Percentiles rank a stretch among this genome's conserved stretches.
These are phyloP conservation scores for Leccinum imitatum DNA, from an alignment of 768 basidiomycete genomes.

Conservation along the genomic window DNA sequence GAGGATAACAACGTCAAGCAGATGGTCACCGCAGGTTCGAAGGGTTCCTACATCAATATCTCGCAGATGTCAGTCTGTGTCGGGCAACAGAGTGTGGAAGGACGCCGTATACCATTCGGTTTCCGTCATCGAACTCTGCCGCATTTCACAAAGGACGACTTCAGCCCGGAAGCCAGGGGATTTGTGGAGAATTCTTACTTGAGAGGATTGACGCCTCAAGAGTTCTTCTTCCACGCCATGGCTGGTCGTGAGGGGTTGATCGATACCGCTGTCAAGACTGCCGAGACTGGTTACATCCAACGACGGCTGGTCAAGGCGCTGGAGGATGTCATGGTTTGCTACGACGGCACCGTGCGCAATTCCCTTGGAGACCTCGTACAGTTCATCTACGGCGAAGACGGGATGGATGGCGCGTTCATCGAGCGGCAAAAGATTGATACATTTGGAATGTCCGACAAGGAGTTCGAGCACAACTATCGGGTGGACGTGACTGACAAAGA, in stretches of 20 bases:
- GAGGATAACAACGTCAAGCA: constrained; percentile 99
- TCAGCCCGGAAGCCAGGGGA: constrained; percentile 95
- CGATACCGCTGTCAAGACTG: constrained; percentile 99
- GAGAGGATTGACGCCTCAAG: constrained; percentile 93
- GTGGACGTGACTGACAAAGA: constrained; percentile 88
- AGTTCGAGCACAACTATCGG: constrained; percentile 91
- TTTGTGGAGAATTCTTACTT: constrained; percentile 99
- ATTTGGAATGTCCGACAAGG: constrained; percentile 73
- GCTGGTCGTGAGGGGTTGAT: constrained; percentile 98
- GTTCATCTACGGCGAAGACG: constrained; percentile 97
- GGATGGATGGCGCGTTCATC: constrained; percentile 98
- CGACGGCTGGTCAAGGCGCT: constrained; percentile 96
- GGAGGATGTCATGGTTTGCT: constrained; percentile 96
- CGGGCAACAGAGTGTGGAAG: constrained; percentile 97
- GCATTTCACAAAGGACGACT: constrained; percentile 98
- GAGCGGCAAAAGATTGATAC: constrained; percentile 94
- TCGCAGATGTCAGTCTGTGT: constrained; percentile 99
- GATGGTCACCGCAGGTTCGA: constrained; percentile 99
- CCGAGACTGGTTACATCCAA: constrained; percentile 99
- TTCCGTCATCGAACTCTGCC: constrained; percentile 96
- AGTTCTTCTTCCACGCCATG: constrained; percentile 99
- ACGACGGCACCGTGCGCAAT: constrained; percentile 97
- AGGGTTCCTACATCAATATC: constrained; percentile 99
- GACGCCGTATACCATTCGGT: constrained; percentile 96
- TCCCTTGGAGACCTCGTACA: constrained; percentile 95